Evolutionary conservation across 1,284 basidiomycete genomes (phyloP), one percentile per base, ranked within the genome.

Genomic region (Cryptococcus jaspeensis): DNA sequence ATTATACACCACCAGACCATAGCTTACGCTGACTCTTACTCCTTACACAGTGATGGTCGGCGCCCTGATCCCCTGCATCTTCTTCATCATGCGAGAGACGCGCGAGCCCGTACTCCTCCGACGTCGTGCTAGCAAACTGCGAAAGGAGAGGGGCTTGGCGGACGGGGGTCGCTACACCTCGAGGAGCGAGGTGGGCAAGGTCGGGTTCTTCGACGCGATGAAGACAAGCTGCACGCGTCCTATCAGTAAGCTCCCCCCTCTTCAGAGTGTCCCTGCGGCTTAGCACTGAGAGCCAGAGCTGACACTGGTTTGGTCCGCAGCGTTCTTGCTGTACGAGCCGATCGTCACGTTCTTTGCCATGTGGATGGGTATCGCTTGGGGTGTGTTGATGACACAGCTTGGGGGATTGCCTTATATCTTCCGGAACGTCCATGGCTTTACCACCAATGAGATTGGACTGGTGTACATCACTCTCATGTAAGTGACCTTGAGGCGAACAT

Each of bases 301-400:
- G 28, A 32, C 28, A 32, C 5, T 4, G 28, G 9, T n/a, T n/a
- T n/a, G n/a, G n/a, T n/a, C n/a, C 9, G 28, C 28, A 86, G 84
- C 82, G 60, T 79, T 90, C 48, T 73, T 90, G 53, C 53, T 84
- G 37, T 88, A 88, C 0, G 90, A 93, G 66, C 88, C 88, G 0
- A 81, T 90, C 35, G 88, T 92, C 1, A 78, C 82, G 9, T 83
- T 84, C 61, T 87, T 91, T 72, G 87, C 86, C 58, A 60, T 89
- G 16, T 92, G 88, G 89, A 77, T 85, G 47, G 87, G 86, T 1
- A 85, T 88, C 57, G 83, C 82, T 66, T 92, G 89, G 89, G 89
- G 89, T 0, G 82, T 92, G 12, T 73, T 87, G 47, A 92, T 85
- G 69, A 84, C 83, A 56, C 76, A 89, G 57, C 78, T 90, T 28